A percentile compares a stretch with the other conserved stretches of the same genome.
phyloP scores from a whole-genome alignment of 108 stramenopile genomes.

The Cyclotella choctawhatcheeana region DNA sequence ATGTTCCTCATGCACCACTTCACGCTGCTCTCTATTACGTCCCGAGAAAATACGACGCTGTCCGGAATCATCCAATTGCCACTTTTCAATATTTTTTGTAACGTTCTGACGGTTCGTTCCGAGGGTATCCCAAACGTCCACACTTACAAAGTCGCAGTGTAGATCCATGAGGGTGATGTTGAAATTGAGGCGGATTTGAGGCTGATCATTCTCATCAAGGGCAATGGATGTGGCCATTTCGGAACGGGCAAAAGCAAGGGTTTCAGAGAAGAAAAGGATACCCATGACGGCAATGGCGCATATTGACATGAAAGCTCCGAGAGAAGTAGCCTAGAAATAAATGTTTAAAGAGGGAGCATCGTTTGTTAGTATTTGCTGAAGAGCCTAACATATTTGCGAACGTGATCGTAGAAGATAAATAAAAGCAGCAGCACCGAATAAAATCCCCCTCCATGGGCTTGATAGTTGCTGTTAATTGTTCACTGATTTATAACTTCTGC shows the following conservation, averaged over 20 bases:
- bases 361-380: no score
- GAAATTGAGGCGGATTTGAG: constrained; percentile 90
- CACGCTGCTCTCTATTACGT: constrained; percentile 91
- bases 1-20: constrained; percentile 90
- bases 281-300: constrained; percentile 87
- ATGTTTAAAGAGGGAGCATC: no score
- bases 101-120: constrained; percentile 97
- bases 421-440: no score
- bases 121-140: constrained; percentile 92
- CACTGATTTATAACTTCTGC: no score
- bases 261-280: constrained; percentile 93
- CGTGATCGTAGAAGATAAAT: no score
- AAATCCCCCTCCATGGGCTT: no score
- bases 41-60: constrained; percentile 86
- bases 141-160: constrained; percentile 90
- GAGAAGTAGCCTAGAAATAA: constrained; percentile 78
- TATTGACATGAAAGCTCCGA: constrained; percentile 87
- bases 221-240: constrained; percentile 80
- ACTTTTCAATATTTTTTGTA: constrained; percentile 98
- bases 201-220: constrained; percentile 89
- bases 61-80: constrained; percentile 91
- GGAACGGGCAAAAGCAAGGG: constrained; percentile 86
- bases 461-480: no score
- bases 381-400: no score
- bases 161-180: constrained; percentile 92